These are phyloP conservation scores for Neocucurbitaria cava DNA, from an alignment of 2,329 filamentous ascomycete genomes.

Conservation along the genomic window DNA sequence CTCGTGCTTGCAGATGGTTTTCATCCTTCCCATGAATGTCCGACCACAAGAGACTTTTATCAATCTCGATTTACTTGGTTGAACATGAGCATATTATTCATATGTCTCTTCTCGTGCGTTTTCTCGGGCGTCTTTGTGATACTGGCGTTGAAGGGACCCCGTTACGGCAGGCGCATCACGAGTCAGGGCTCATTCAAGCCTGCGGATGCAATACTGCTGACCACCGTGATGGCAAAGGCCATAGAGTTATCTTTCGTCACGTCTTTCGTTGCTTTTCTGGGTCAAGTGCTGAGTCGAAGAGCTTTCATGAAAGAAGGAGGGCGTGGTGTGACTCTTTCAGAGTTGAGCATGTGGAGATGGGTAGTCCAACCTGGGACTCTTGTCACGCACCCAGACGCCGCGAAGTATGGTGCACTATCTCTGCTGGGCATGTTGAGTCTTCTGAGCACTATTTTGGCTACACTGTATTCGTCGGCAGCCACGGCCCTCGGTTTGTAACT, in stretches of 20 bases:
- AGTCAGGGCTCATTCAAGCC: conserved; percentile 62
- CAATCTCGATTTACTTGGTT: conserved; percentile 57
- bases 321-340: conserved; percentile 73
- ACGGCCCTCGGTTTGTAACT: conserved; percentile 65
- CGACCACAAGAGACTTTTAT: conserved; percentile 49
- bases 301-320: conserved; percentile 65
- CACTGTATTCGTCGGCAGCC: conserved; percentile 79
- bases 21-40: conserved; percentile 45
- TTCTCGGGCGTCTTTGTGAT: conserved; percentile 72
- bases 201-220: conserved; percentile 70
- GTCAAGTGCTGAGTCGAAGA: conserved; percentile 75
- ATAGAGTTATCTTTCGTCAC: conserved; percentile 82
- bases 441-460: conserved; percentile 68
- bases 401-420: conserved; percentile 69
- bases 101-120: conserved; percentile 68
- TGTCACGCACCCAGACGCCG: conserved; percentile 70
- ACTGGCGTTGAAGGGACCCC: conserved; percentile 67
- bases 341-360: conserved; percentile 81
- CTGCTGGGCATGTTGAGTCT: conserved; percentile 70
- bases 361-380: conserved; percentile 69
- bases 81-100: conserved; percentile 47
- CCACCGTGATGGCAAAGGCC: conserved; percentile 74
- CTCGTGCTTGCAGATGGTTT: conserved; percentile 29
- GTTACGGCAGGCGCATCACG: conserved; percentile 66
- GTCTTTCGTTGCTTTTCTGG: conserved; percentile 75